phyloP scores from a whole-genome alignment of 2,329 filamentous ascomycete genomes.

The Colletotrichum gloeosporioides region DNA sequence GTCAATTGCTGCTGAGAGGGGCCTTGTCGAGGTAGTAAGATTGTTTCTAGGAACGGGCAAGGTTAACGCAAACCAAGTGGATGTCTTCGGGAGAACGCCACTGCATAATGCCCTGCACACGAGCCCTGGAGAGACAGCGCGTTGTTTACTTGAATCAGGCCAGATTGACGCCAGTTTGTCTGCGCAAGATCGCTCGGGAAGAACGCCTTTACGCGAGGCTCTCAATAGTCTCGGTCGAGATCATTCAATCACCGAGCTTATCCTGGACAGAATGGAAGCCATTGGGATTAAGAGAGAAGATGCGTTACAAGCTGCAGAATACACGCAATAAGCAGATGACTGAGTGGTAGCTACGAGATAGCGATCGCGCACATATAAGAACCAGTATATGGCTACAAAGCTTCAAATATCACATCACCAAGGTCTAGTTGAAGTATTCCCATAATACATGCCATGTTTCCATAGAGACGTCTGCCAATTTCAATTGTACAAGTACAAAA shows the following conservation, averaged over 20 bases:
- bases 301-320: too few relatives aligned
- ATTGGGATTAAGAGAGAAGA: not conserved
- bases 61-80: not conserved
- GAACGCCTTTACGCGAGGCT: not conserved
- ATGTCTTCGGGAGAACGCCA: not conserved
- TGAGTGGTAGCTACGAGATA: too few relatives aligned
- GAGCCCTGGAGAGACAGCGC: not conserved
- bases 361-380: too few relatives aligned
- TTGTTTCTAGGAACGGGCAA: not conserved
- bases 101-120: not conserved
- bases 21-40: not conserved
- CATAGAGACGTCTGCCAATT: too few relatives aligned
- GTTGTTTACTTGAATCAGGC: not conserved
- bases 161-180: not conserved
- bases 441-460: too few relatives aligned
- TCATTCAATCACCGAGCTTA: not conserved
- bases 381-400: too few relatives aligned
- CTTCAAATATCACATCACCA: too few relatives aligned
- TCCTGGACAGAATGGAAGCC: not conserved
- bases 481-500: too few relatives aligned
- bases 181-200: fast-evolving
- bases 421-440: too few relatives aligned
- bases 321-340: too few relatives aligned
- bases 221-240: fast-evolving
- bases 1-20: not conserved